Percentiles rank a stretch among this genome's conserved stretches.
Conservation (phyloP, 768 basidiomycete species). For the Termitomyces sp. region DNA sequence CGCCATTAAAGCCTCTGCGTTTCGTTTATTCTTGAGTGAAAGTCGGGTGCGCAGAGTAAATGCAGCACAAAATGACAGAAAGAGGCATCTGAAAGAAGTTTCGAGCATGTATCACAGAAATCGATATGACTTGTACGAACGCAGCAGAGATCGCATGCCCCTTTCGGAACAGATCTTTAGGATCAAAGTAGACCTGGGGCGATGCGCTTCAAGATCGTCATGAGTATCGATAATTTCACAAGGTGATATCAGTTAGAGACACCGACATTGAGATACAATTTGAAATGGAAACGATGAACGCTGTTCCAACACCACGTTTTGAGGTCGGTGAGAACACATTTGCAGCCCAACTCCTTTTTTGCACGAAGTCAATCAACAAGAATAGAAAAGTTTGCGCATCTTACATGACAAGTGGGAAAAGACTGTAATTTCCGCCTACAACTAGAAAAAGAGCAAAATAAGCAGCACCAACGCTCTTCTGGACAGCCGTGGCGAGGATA, state of each 20-base stretch:
- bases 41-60: constrained; percentile 45
- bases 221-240: neutral
- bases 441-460: constrained; percentile 60
- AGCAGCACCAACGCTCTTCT: constrained; percentile 49
- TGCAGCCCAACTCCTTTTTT: constrained; percentile 55
- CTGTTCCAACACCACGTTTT: constrained; percentile 57
- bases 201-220: constrained; percentile 35
- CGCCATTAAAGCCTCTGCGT: constrained; percentile 23
- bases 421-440: constrained; percentile 49
- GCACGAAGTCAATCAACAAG: neutral
- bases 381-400: constrained; percentile 7
- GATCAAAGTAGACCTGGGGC: constrained; percentile 56
- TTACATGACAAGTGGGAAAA: constrained; percentile 58
- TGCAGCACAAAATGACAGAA: constrained; percentile 38
- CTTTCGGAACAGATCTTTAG: constrained; percentile 45
- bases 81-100: constrained; percentile 33
- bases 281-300: constrained; percentile 57
- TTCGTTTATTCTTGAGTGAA: constrained; percentile 36
- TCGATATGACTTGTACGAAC: constrained; percentile 22
- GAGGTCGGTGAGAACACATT: constrained; percentile 57
- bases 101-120: neutral
- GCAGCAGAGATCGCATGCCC: constrained; percentile 55
- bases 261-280: constrained; percentile 56
- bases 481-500: constrained; percentile 47
- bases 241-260: neutral